These are phyloP conservation scores for Acacia acuminata DNA, from an alignment of 306 rosid genomes.

Conservation along the genomic window DNA sequence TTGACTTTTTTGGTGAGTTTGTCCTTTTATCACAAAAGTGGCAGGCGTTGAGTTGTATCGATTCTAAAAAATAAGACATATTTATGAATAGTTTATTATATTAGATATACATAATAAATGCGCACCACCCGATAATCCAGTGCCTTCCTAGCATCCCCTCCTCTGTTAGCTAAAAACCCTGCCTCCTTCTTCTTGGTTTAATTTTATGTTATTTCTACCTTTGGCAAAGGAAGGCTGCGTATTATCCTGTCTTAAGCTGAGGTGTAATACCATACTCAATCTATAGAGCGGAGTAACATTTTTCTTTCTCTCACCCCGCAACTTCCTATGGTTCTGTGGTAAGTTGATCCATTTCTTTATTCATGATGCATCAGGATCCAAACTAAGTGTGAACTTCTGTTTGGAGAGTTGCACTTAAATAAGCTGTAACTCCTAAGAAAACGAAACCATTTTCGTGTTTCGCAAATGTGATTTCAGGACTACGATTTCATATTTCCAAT, in stretches of 20 bases:
- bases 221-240: neutral
- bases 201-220: neutral
- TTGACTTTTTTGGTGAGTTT: neutral
- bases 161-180: neutral
- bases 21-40: neutral
- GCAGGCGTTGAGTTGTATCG: neutral
- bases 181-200: neutral
- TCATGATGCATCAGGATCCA: neutral
- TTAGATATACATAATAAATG: neutral
- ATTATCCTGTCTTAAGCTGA: neutral
- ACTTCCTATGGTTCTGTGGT: neutral
- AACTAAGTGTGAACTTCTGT: neutral
- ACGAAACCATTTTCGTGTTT: neutral
- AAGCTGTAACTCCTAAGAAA: neutral
- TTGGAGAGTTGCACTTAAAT: neutral
- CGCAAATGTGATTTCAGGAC: neutral
- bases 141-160: neutral
- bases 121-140: neutral
- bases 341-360: neutral
- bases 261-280: neutral
- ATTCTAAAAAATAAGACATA: neutral
- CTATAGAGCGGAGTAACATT: neutral
- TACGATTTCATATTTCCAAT: neutral
- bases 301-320: neutral
- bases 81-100: neutral